Percentiles rank a stretch among this genome's conserved stretches.
phyloP scores from a whole-genome alignment of 2,329 filamentous ascomycete species.

The Monosporascus sp. region DNA sequence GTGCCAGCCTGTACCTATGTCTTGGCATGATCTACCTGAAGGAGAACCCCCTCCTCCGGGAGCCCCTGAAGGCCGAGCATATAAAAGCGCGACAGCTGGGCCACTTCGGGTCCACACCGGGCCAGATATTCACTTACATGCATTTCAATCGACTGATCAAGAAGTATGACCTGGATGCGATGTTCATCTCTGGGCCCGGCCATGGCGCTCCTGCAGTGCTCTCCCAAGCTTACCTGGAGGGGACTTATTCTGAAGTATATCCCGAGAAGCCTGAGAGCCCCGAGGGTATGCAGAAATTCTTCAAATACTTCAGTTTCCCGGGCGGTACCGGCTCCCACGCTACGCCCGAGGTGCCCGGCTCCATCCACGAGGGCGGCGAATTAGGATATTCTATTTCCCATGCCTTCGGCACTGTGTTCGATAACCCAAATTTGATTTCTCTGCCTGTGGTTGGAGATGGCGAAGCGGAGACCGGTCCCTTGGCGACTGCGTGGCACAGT shows the following conservation, averaged over 20 bases:
- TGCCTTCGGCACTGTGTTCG: conserved; percentile 72
- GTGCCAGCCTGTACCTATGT: conserved; percentile 69
- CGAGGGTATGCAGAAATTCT: conserved; percentile 68
- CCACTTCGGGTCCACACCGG: conserved; percentile 77
- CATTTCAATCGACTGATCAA: conserved; percentile 80
- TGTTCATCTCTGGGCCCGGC: conserved; percentile 73
- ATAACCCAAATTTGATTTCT: conserved; percentile 69
- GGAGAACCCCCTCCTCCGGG: conserved; percentile 66
- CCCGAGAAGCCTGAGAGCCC: conserved; percentile 66
- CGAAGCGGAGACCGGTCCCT: conserved; percentile 74
- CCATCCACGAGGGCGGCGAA: conserved; percentile 74
- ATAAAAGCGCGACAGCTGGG: conserved; percentile 70
- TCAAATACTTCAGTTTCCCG: conserved; percentile 80
- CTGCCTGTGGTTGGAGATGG: conserved; percentile 77
- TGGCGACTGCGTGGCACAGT: conserved; percentile 77
- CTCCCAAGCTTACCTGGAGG: conserved; percentile 72
- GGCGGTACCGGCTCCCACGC: conserved; percentile 75
- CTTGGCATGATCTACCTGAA: conserved; percentile 77
- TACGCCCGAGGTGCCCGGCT: conserved; percentile 73
- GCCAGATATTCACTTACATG: conserved; percentile 76
- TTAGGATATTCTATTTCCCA: conserved; percentile 78
- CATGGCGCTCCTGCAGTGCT: conserved; percentile 74
- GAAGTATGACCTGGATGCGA: conserved; percentile 68
- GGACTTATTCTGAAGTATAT: conserved; percentile 73
- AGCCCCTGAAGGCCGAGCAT: conserved; percentile 64